Base-by-base conservation (phyloP, 1,284 basidiomycete genomes). In the Marasmius tenuissimus region DNA sequence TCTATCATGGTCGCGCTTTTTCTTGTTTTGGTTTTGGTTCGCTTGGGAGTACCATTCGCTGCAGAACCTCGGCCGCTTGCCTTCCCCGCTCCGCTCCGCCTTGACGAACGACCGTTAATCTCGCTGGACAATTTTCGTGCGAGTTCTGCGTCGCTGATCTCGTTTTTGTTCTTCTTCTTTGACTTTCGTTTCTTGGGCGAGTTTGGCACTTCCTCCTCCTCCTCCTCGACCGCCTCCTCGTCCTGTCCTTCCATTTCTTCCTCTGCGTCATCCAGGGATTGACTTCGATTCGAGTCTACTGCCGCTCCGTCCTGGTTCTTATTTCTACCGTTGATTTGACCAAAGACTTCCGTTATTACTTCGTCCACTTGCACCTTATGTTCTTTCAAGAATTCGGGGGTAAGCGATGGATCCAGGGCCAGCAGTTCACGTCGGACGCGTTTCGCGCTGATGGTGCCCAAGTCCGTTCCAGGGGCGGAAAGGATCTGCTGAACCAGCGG, bases 391-490 rank as follows among this genome's bases (percentile, higher is more conserved):
- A 81, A 75, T 49, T 85, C 84, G 20, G 79, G 60, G 5, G 86
- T 85, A 55, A 91, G 69, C 8, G 78, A 73, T 33, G 82, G 75
- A 63, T 83, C 80, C 60, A 80, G 71, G 57, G 79, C 81, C 63
- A 84, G 71, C 48, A 92, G 77, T 70, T 84, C 81, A 64, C 85
- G 85, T 65, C 91, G 83, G 68, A 93, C 91, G 76, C 86, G 85
- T 76, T 89, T 92, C 58, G 90, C 90, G 69, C 87, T 90, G 73
- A 93, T 90, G 49, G 86, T 89, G 50, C 77, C 65, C 67, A 93
- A 81, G 78, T 93, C 88, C 55, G 83, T 86, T 55, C 84, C 85
- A 7, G 90, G 90, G 16, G 87, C 84, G 49, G 83, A 79, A 59
- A 93, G 83, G 71, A 93, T 91, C 62, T 79, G 76, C 63, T 79